These are phyloP conservation scores for Torulaspora indica DNA, from an alignment of 805 yeast species.

Conservation along the genomic window DNA sequence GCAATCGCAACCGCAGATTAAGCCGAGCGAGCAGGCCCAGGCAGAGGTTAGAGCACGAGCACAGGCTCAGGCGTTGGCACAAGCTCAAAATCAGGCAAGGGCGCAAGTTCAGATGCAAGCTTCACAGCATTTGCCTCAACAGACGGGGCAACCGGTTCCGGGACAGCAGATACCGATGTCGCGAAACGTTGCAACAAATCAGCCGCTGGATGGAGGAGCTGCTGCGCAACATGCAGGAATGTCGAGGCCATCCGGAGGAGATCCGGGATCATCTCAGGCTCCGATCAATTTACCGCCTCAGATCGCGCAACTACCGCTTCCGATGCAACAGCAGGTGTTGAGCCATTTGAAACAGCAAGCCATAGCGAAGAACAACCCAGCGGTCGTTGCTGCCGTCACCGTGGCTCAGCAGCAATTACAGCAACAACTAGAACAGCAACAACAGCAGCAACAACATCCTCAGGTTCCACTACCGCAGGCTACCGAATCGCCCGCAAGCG, in stretches of 20 bases:
- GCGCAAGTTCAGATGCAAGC: constrained; percentile 9
- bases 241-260: constrained; percentile 6
- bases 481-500: constrained; percentile 1
- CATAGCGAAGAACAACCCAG: constrained; percentile 31
- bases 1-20: constrained; percentile 9
- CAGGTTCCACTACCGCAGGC: background rate
- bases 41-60: constrained; percentile 5
- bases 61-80: constrained; percentile 9
- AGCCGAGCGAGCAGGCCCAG: constrained; percentile 6
- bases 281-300: constrained; percentile 34
- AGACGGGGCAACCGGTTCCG: constrained; percentile 7
- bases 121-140: constrained; percentile 12
- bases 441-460: constrained; percentile 8
- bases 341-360: constrained; percentile 34
- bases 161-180: constrained; percentile 5
- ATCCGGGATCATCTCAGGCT: constrained; percentile 4
- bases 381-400: constrained; percentile 29
- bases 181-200: constrained; percentile 1
- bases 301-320: constrained; percentile 34
- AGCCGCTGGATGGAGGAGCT: background rate
- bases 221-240: constrained; percentile 3
- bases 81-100: constrained; percentile 4
- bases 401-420: constrained; percentile 33
- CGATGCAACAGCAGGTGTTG: constrained; percentile 33
- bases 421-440: constrained; percentile 17